phyloP scores from a whole-genome alignment of 495 filamentous ascomycete species.

The Aspergillus incahuasiensis region DNA sequence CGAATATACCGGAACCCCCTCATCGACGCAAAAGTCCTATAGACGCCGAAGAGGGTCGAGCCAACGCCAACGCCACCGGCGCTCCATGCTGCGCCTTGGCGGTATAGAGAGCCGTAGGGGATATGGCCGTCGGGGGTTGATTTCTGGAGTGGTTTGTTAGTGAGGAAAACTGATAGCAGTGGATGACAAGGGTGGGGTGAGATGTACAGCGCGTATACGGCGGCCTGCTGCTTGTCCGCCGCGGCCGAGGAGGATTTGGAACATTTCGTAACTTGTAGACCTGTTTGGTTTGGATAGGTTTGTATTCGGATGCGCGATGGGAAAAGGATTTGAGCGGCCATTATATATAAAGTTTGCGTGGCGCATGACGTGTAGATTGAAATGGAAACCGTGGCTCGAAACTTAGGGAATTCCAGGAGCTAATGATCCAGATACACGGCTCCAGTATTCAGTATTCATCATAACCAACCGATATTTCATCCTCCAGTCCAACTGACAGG shows the following conservation, averaged over 20 bases:
- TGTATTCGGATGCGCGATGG: too few species aligned
- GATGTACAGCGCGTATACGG: conserved; percentile 10
- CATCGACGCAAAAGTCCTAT: conserved; percentile 29
- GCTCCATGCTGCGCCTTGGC: conserved; percentile 29
- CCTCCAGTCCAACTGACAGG: too few species aligned
- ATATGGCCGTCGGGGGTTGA: conserved; percentile 11
- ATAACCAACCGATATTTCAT: too few species aligned
- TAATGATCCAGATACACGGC: too few species aligned
- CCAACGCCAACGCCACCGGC: conserved; percentile 29
- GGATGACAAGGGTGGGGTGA: neutral
- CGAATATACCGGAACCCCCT: conserved; percentile 27
- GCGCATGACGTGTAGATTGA: neutral
- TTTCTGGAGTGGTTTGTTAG: neutral
- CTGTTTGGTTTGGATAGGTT: too few species aligned
- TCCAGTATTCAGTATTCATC: too few species aligned
- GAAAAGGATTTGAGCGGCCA: too few species aligned
- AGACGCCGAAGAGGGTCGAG: conserved; percentile 29
- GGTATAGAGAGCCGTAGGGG: conserved; percentile 21
- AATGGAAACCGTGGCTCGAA: neutral
- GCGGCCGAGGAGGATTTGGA: conserved; percentile 15
- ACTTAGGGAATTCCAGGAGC: too few species aligned
- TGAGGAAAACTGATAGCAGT: neutral
- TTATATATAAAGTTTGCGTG: neutral
- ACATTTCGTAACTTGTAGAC: too few species aligned
- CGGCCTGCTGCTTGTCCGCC: conserved; percentile 9